Base-by-base conservation (phyloP, 805 yeast species). In the Cyberlindnera maritima region DNA sequence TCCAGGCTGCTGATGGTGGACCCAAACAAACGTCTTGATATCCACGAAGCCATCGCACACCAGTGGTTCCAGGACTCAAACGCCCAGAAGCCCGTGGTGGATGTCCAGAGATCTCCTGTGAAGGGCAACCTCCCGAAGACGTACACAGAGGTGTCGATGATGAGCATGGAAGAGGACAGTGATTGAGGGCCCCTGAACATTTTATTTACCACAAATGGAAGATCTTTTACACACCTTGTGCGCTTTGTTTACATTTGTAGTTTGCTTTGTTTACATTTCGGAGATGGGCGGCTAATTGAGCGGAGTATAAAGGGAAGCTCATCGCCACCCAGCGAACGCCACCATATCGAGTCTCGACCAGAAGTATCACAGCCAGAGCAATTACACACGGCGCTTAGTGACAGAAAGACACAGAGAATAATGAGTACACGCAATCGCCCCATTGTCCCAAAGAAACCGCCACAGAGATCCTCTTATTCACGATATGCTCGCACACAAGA, bases 31-130 rank as follows among this genome's bases (percentile, higher is more conserved):
- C 72, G 99, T 50, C 90, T 89, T 28, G 79, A 85, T 48, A 96
- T 97, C 1, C 74, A 88, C 45, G 90, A 89, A 57, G 84, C 92
- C 76, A 75, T 92, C 40, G 73, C 69, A 28, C 99, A 94, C 69
- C 96, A 96, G 1, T 92, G 98, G 98, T 76, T 89, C 50, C 61
- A 53, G 14, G 46, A 36, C 26, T 21, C 25, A 21, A 14, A 19
- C 2, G 28, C 25, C 28, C 31, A 33, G 2, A 18, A 23, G 11
- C 25, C 32, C 4, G 13, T 20, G 18, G 48, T 43, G 19, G 17
- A 58, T 33, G 50, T 60, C 31, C 55, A 65, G 35, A 55, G 67
- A 39, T 62, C 66, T 28, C 60, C 66, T 5, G 52, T 58, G 3
- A 65, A 60, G 15, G 56, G 58, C 3, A 52, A 53, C 32, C 25